These are phyloP conservation scores for Debaryomyces subglobosus DNA, from an alignment of 1,139 yeast species.

Conservation along the genomic window DNA sequence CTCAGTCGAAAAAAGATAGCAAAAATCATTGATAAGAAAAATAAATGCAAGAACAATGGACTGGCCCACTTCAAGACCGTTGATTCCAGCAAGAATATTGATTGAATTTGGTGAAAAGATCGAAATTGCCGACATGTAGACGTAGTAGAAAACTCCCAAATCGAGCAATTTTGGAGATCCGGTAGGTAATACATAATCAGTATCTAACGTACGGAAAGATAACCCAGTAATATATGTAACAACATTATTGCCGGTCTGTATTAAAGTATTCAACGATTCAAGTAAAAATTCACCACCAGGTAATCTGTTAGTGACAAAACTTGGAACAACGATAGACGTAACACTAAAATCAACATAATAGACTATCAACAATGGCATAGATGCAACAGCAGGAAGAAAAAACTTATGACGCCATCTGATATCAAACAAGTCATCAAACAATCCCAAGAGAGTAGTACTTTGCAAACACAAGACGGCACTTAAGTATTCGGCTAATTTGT, in stretches of 20 bases:
- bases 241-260: slow-evolving; percentile 35
- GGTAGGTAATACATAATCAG: slow-evolving; percentile 34
- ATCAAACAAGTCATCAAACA: slow-evolving; percentile 93
- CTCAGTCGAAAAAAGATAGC: slow-evolving; percentile 56
- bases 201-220: slow-evolving; percentile 39
- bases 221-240: slow-evolving; percentile 42
- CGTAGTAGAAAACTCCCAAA: slow-evolving; percentile 77
- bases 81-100: slow-evolving; percentile 92
- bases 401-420: slow-evolving; percentile 97
- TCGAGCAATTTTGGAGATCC: slow-evolving; percentile 58
- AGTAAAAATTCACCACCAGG: slow-evolving; percentile 28
- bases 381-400: slow-evolving; percentile 91
- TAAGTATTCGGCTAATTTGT: slow-evolving; percentile 80
- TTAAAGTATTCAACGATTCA: slow-evolving; percentile 24
- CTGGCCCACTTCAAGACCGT: slow-evolving; percentile 96
- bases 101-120: slow-evolving; percentile 97
- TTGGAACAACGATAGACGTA: slow-evolving; percentile 86
- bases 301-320: slow-evolving; percentile 49
- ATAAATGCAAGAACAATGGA: slow-evolving; percentile 75
- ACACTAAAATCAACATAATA: slow-evolving; percentile 94
- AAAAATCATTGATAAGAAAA: slow-evolving; percentile 72
- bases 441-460: slow-evolving; percentile 81
- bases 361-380: slow-evolving; percentile 86
- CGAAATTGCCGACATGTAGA: slow-evolving; percentile 87
- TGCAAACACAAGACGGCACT: slow-evolving; percentile 84